Conservation (phyloP, 306 rosid genomes). For the Quercus bicolor region DNA sequence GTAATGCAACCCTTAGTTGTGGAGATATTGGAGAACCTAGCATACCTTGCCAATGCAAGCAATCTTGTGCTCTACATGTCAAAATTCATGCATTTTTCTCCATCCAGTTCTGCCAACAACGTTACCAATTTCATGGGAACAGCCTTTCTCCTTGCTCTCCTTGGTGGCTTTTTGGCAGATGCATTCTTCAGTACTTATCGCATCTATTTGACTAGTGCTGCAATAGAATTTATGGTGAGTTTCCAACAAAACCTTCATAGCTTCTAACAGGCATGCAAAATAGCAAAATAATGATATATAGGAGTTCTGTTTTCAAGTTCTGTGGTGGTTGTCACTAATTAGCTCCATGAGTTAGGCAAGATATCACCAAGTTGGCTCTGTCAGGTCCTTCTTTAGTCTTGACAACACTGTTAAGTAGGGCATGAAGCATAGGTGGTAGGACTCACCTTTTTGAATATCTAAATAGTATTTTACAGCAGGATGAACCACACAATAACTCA, state of each 20-base stretch:
- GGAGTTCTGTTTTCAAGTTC: background rate
- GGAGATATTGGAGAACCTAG: slow-evolving; percentile 81
- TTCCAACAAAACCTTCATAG: slow-evolving; percentile 3
- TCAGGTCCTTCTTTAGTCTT: background rate
- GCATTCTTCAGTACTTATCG: slow-evolving; percentile 60
- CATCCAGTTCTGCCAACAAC: slow-evolving; percentile 55
- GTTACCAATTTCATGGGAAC: slow-evolving; percentile 92
- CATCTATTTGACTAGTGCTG: slow-evolving; percentile 58
- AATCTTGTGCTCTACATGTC: slow-evolving; percentile 69
- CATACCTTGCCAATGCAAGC: slow-evolving; percentile 80
- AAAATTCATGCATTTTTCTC: slow-evolving; percentile 65
- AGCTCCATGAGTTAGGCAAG: background rate
- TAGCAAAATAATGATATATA: background rate
- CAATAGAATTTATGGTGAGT: slow-evolving; percentile 64
- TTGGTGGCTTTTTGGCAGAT: slow-evolving; percentile 84
- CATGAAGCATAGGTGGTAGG: background rate
- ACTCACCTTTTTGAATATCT: slow-evolving; percentile 5
- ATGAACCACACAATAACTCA: slow-evolving; percentile 3
- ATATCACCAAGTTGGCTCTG: background rate
- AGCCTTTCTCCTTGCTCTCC: slow-evolving; percentile 75
- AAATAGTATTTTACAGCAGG: slow-evolving; percentile 20
- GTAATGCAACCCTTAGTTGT: slow-evolving; percentile 36
- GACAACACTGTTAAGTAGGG: slow-evolving; percentile 14
- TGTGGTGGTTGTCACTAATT: background rate
- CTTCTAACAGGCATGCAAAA: background rate